Conservation (phyloP, 2,329 filamentous ascomycete genomes). For the Phialemoniopsis sp. region DNA sequence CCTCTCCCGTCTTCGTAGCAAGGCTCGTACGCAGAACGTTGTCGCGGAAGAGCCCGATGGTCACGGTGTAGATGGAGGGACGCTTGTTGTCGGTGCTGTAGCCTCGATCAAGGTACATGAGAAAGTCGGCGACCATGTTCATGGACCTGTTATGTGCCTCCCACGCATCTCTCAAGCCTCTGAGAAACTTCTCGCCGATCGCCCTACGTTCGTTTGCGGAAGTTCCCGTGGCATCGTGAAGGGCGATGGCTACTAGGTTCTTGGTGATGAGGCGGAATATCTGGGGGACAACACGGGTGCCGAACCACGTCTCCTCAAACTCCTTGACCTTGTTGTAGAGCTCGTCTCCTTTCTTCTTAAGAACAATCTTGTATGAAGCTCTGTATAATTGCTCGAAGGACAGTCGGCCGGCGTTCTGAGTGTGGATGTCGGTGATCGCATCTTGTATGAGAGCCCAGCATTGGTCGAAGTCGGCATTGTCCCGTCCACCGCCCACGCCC, state of each 20-base stretch:
- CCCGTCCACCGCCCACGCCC: too few species aligned
- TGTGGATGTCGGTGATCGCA: conserved; percentile 84
- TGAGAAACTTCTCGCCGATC: conserved; percentile 79
- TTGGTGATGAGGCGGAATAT: conserved; percentile 70
- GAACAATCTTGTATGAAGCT: conserved; percentile 87
- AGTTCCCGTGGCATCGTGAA: conserved; percentile 51
- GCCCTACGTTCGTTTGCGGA: conserved; percentile 76
- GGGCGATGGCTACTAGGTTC: conserved; percentile 56
- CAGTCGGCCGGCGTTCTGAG: conserved; percentile 81
- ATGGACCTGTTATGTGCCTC: conserved; percentile 87
- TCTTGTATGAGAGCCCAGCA: conserved; percentile 75
- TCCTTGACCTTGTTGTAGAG: conserved; percentile 77
- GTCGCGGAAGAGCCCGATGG: conserved; percentile 86
- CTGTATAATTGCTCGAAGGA: conserved; percentile 97
- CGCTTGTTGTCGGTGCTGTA: conserved; percentile 67
- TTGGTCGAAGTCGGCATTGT: conserved; percentile 65
- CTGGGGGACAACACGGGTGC: conserved; percentile 63
- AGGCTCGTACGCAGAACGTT: conserved; percentile 67
- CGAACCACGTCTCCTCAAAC: conserved; percentile 81
- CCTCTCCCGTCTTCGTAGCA: conserved; percentile 26
- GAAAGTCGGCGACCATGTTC: conserved; percentile 69
- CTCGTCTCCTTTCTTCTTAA: conserved; percentile 78
- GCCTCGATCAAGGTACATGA: conserved; percentile 96
- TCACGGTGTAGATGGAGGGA: conserved; percentile 76
- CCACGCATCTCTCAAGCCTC: conserved; percentile 73